These are phyloP conservation scores for Penicillium occitanis DNA, from an alignment of 2,329 filamentous ascomycete genomes.

Conservation along the genomic window DNA sequence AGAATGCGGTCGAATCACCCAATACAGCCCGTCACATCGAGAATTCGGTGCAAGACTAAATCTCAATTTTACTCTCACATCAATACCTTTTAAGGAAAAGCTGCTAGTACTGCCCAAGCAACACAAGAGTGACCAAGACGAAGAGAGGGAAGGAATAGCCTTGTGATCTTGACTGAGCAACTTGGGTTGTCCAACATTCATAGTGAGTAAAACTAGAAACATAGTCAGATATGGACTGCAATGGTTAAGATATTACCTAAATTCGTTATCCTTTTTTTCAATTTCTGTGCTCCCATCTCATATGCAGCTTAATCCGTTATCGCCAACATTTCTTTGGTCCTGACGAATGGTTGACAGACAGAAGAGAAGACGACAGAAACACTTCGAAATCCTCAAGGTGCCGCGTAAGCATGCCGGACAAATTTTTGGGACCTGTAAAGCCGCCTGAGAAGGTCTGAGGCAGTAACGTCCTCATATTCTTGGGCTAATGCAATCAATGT, in stretches of 20 bases:
- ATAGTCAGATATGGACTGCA: not conserved
- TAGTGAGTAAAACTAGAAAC: not conserved
- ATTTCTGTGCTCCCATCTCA: not conserved
- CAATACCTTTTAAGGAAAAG: not conserved
- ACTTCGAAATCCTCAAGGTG: not conserved
- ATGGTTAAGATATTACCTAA: not conserved
- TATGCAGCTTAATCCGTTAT: not conserved
- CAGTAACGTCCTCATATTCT: not conserved
- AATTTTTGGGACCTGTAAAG: not conserved
- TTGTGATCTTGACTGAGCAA: not conserved
- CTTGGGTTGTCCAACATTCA: conserved; percentile 3
- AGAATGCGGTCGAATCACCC: not conserved
- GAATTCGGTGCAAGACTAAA: not conserved
- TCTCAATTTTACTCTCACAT: not conserved
- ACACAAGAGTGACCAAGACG: not conserved
- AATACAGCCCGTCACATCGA: not conserved
- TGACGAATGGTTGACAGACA: not conserved
- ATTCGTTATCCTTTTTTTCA: too few species aligned
- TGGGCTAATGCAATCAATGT: not conserved
- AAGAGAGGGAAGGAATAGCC: not conserved
- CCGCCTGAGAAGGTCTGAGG: not conserved
- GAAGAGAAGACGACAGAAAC: not conserved
- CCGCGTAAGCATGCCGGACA: not conserved
- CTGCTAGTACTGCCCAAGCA: not conserved
- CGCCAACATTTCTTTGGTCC: not conserved